Base-by-base conservation (phyloP, 192 early-diverging fungal genomes). In the Dissophora globulifera region DNA sequence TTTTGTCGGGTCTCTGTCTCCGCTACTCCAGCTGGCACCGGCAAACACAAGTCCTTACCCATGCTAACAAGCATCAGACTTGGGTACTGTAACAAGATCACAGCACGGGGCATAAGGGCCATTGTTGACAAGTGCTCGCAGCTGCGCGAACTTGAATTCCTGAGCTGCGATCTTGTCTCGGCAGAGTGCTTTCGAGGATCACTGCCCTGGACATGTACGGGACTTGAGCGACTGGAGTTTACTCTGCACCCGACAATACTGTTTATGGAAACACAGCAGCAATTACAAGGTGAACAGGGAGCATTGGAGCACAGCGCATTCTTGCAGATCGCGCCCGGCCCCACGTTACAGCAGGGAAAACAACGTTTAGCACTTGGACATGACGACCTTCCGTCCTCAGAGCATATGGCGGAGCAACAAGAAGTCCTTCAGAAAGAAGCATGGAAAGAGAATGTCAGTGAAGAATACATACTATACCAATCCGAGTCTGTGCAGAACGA, bases 51-150 rank as follows among this genome's bases (percentile, higher is more conserved):
- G 35, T 22, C 50, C 22, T 12, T 11, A 6, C 8, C 32, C 50
- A 16, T 20, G n/a, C n/a, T 75, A 19, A 66, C 50, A 17, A 53
- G 50, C 15, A 17, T 74, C 48, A 64, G 52, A 13, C 20, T 74
- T 20, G 66, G 62, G 30, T 75, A 55, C 27, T 75, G 71, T 33
- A 66, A 31, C 42, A 64, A 57, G 45, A 75, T 75, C 25, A 75
- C 71, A 23, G 62, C 71, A 8, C 55, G 62, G 23, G 71, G 71
- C 6, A 65, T 75, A 25, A 57, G 38, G 13, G 49, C 51, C 5
- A n/a, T 75, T 9, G 71, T 75, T 13, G 25, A 60, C 2, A 40
- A 31, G 19, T 66, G 71, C 19, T 50, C 62, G 2, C 62, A 52
- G 11, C 38, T 75, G 32, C 57, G 53, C 0, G 71, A 75, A 22